Evolutionary conservation across 257 asterid genomes (phyloP).

Genomic region (Solanum habrochaites): DNA sequence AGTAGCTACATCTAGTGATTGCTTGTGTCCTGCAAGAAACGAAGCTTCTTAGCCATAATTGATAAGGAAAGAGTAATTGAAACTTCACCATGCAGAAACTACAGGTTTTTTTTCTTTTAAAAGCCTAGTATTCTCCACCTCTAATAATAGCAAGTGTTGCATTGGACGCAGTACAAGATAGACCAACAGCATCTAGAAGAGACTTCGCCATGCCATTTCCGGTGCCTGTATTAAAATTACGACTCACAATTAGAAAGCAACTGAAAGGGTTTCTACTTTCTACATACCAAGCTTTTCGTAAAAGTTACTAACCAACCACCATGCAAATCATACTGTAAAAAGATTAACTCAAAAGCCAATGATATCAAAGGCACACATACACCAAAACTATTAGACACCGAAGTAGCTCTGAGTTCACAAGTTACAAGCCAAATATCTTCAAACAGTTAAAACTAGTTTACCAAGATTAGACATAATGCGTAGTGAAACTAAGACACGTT

Average conservation of each 20-base stretch:
- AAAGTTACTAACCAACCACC: not conserved
- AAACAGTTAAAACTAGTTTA: not conserved
- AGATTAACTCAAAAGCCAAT: not conserved
- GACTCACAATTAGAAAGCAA: not conserved
- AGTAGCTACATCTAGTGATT: conserved; percentile 78
- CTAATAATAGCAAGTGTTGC: conserved; percentile 71
- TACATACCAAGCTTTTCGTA: not conserved
- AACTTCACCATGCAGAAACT: not conserved
- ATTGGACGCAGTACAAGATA: conserved; percentile 62
- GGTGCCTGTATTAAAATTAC: conserved; percentile 42
- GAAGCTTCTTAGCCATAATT: not conserved
- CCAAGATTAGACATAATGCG: not conserved
- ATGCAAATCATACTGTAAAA: not conserved
- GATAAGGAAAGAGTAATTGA: not conserved
- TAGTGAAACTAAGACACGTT: not conserved
- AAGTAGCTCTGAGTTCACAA: not conserved
- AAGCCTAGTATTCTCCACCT: conserved; percentile 29
- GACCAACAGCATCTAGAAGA: conserved; percentile 70
- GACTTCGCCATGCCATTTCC: conserved; percentile 98
- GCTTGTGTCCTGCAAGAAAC: conserved; percentile 57
- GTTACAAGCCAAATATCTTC: not conserved
- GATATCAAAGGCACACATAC: not conserved
- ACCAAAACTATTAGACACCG: not conserved
- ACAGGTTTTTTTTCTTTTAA: not conserved
- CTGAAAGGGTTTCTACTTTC: not conserved